Evolutionary conservation across 331 rosid species (phyloP), one percentile per base, ranked within the genome.

Genomic region (Spiraea crenata): DNA sequence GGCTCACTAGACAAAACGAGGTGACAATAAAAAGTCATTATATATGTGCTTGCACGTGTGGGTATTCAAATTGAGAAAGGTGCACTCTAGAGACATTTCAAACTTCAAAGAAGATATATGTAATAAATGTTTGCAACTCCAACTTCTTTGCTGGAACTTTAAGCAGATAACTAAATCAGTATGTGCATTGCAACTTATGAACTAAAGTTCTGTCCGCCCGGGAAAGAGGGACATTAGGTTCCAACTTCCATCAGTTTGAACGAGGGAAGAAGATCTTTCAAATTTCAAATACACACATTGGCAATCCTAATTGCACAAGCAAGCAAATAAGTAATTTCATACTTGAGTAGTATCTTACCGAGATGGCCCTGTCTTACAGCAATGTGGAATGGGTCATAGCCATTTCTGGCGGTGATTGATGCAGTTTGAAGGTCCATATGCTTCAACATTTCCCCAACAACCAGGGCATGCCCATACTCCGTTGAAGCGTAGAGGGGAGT

Each of bases 311-410:
- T 25, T 55, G 40, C 35, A 20, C 48, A 69, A 25, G 63, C 17
- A 8, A 13, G 5, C 19, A 25, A 25, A 45, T 45, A 45, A 1
- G 9, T 14, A 45, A 45, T 45, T 57, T 59, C 65, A 38, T 68
- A n/a, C 47, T 19, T 2, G 31, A 25, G 31, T 2, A 69, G 59
- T 51, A 50, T 56, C 88, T 86, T 87, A 90, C 98, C 97, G 61
- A 91, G 91, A 83, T 89, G 97, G 68, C 99, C 99, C 64, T 91
- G 95, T 85, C 91, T 89, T 25, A 90, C 91, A 25, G 95, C 96
- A 50, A 91, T 77, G 78, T 93, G 99, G 79, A 93, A 91, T 3
- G 99, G 82, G 81, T 93, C 99, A 39, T 80, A 91, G 57, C 97
- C 91, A 79, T 93, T 93, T 74, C 92, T 83, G 55, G 99, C 97